Evolutionary conservation across 352 stramenopile genomes (phyloP).

Genomic region (Aphanomyces euteiches): DNA sequence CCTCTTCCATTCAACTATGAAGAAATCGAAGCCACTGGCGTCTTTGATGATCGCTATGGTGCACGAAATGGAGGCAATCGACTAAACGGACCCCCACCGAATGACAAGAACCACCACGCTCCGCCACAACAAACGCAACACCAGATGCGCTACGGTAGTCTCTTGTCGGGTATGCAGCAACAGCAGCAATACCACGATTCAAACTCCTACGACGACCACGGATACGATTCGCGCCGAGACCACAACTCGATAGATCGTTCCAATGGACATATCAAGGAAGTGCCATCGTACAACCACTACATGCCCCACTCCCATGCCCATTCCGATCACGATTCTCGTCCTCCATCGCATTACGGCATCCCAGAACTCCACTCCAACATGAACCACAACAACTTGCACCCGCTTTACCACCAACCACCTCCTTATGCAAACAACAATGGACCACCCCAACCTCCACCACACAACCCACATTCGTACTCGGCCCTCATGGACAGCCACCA

Average conservation of each 20-base stretch:
- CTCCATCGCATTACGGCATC: constrained; percentile 26
- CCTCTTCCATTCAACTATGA: constrained; percentile 74
- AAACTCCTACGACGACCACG: background rate
- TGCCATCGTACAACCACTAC: constrained; percentile 11
- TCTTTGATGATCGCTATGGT: constrained; percentile 28
- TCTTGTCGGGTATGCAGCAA: constrained; percentile 29
- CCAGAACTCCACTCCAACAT: constrained; percentile 18
- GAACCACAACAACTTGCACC: constrained; percentile 2
- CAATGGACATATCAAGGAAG: background rate
- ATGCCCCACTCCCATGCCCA: constrained; percentile 22
- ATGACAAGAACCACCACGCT: constrained; percentile 32
- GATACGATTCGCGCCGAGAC: constrained; percentile 19
- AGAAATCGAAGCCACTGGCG: constrained; percentile 3
- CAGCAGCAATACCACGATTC: constrained; percentile 5
- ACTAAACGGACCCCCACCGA: constrained; percentile 36
- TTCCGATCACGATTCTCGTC: constrained; percentile 21
- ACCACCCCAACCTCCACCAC: constrained; percentile 32
- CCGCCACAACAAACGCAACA: constrained; percentile 27
- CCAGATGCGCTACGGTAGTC: constrained; percentile 28
- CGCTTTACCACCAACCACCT: constrained; percentile 22
- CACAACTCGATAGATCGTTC: background rate
- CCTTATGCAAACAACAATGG: constrained; percentile 29
- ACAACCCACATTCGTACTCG: constrained; percentile 53
- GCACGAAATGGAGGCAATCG: constrained; percentile 31
- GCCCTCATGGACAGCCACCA: constrained; percentile 35